Conservation (phyloP, 441 rosid genomes). For the Erodium texanum region DNA sequence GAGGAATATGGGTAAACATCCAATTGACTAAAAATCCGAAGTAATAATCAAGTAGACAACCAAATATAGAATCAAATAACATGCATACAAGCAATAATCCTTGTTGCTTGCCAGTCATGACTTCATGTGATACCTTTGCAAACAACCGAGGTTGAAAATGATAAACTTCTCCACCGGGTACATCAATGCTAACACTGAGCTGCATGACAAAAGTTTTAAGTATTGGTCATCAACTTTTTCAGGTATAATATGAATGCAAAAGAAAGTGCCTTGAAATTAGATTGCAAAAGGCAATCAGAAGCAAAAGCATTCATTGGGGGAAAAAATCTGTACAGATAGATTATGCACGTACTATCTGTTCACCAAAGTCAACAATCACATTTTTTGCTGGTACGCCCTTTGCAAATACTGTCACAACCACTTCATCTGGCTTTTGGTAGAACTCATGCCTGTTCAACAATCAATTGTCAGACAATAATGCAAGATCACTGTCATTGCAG, state of each 20-base stretch:
- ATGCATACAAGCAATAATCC: background rate
- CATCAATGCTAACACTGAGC: constrained; percentile 62
- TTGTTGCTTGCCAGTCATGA: background rate
- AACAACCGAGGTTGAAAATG: constrained; percentile 79
- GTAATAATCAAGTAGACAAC: background rate
- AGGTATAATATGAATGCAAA: background rate
- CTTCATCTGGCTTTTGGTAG: constrained; percentile 28
- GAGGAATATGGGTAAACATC: background rate
- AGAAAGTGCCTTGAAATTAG: background rate
- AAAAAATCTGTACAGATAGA: background rate
- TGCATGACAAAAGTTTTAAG: constrained; percentile 24
- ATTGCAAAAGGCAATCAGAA: background rate
- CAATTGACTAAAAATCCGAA: background rate
- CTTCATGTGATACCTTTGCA: constrained; percentile 16
- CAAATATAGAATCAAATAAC: background rate
- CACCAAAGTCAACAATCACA: constrained; percentile 23
- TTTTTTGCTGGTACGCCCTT: constrained; percentile 22
- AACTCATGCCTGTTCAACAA: constrained; percentile 18
- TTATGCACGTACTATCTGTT: constrained; percentile 21
- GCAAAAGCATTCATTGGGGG: background rate
- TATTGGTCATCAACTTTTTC: background rate
- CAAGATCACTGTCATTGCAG: background rate
- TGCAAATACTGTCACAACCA: constrained; percentile 26
- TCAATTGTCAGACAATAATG: background rate
- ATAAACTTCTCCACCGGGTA: constrained; percentile 63